Percentiles rank a stretch among this genome's conserved stretches.
Conservation (phyloP, 2,329 filamentous ascomycete genomes). For the Fusarium scirpi region DNA sequence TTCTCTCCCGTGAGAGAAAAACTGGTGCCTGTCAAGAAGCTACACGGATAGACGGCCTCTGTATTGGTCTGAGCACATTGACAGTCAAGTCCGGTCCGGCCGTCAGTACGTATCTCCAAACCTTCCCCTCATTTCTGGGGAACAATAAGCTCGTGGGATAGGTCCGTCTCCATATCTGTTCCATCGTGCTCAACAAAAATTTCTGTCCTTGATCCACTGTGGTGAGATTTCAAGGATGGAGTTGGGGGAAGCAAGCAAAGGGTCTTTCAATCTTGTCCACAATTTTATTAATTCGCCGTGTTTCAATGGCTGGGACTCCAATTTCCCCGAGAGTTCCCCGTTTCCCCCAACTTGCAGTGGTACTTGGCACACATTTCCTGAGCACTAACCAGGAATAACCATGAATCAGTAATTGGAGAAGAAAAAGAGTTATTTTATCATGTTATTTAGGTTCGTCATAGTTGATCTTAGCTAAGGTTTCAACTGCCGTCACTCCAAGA, state of each 20-base stretch:
- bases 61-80: neutral
- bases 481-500: constrained; percentile 1
- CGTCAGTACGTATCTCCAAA: too few relatives aligned
- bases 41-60: neutral
- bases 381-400: neutral
- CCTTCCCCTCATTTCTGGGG: too few relatives aligned
- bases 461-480: neutral
- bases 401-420: neutral
- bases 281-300: neutral
- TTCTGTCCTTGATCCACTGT: neutral
- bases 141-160: too few relatives aligned
- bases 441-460: neutral
- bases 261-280: constrained; percentile 1
- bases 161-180: neutral
- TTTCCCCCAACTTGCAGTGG: neutral
- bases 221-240: neutral
- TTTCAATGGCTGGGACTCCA: constrained; percentile 3
- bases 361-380: too few relatives aligned
- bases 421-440: neutral
- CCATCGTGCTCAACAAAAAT: neutral
- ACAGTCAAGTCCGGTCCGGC: neutral
- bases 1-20: constrained; percentile 1
- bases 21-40: neutral
- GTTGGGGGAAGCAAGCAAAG: neutral
- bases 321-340: constrained; percentile 13